Conservation (phyloP, 768 basidiomycete genomes). For the Mycena rebaudengoi region DNA sequence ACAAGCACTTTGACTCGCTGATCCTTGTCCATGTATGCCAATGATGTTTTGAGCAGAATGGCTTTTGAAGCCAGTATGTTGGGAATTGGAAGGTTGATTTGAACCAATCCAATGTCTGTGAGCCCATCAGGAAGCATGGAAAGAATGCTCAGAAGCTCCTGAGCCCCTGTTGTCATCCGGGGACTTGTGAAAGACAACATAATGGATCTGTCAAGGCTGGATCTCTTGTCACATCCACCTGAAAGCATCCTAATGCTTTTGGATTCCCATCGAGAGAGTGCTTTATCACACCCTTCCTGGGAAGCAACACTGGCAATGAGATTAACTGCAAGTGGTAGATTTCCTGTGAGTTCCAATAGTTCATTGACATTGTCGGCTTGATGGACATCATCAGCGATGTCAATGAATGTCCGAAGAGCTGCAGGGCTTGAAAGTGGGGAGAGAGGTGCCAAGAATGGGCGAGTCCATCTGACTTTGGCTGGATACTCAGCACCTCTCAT, state of each 20-base stretch:
- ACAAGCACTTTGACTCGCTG: neutral
- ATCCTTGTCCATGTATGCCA: neutral
- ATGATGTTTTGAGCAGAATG: neutral
- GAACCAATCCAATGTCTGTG: conserved; percentile 3
- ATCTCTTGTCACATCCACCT: neutral
- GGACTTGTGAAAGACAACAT: conserved; percentile 4
- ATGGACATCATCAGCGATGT: conserved; percentile 5
- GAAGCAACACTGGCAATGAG: conserved; percentile 4
- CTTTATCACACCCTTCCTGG: neutral
- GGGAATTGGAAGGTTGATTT: neutral
- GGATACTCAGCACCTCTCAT: conserved; percentile 18
- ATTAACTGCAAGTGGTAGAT: conserved; percentile 8
- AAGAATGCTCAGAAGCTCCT: neutral
- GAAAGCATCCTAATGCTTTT: conserved; percentile 4
- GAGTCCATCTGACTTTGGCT: neutral
- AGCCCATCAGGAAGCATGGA: conserved; percentile 11
- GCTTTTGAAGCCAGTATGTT: neutral
- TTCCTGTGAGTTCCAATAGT: neutral
- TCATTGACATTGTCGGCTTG: neutral
- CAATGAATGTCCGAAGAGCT: conserved; percentile 7
- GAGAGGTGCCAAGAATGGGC: conserved; percentile 13
- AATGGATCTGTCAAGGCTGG: conserved; percentile 10
- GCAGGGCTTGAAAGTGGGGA: conserved; percentile 2
- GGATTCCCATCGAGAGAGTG: neutral
- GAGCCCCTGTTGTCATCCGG: conserved; percentile 1